Evolutionary conservation across 192 early-diverging fungal species (phyloP), one percentile per base, ranked within the genome.

Genomic region (Coemansia sp.): DNA sequence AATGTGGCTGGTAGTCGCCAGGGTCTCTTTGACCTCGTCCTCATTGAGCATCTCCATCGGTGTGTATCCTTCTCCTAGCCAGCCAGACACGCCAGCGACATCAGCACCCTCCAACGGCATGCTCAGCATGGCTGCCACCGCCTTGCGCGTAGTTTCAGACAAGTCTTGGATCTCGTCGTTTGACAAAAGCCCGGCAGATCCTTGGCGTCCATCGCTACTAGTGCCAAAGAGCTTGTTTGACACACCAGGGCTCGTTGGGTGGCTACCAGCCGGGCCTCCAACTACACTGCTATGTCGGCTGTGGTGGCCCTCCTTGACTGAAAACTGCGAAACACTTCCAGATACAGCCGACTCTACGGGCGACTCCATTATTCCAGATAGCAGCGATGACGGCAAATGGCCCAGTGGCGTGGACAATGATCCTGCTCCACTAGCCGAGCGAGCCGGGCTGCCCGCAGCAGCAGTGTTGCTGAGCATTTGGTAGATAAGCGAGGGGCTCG

Each of bases 41-140:
- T 41, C 60, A 7, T 63, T 55, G 4, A 79, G 56, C 55, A 79
- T 41, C 50, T 63, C 76, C 63, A 79, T 63, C 5, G 76, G 70
- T 40, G 76, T 79, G 39, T 68, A 72, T 10, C 70, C 66, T 42
- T 73, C 60, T 19, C 76, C 76, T 29, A 79, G 63, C 76, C 76
- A 79, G 3, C 76, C 76, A 0, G 76, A 67, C 14, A 79, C 76
- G 0, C 76, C 76, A 0, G 70, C 52, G 1, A 79, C 76, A 27
- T 79, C 76, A 5, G 67, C 70, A 0, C 76, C 76, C 44, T 79
- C 76, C 56, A 79, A 46, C 10, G 76, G 76, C 34, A 79, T 65
- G 34, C 52, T 68, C 53, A 79, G 35, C 67, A 79, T 60, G 14
- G 76, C 56, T 7, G 70, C 61, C 17, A 79, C 66, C 0, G 63